These are phyloP conservation scores for Pythium scleroteichum DNA, from an alignment of 352 stramenopile species.

Conservation along the genomic window DNA sequence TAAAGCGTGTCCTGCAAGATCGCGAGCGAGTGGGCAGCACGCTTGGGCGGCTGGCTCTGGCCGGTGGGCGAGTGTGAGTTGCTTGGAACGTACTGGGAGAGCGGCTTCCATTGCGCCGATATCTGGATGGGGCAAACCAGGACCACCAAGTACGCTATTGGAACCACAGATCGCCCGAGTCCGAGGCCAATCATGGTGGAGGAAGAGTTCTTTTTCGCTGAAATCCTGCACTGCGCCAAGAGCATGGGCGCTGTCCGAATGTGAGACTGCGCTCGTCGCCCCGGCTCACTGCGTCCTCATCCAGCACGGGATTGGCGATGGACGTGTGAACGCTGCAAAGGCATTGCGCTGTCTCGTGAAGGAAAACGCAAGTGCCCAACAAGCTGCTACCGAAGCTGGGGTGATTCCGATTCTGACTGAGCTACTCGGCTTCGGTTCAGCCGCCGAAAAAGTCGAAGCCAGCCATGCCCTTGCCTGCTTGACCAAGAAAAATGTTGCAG, in stretches of 20 bases:
- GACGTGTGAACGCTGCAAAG: background rate
- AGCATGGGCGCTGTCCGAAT: no score
- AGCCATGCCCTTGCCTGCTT: background rate
- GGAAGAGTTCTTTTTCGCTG: no score
- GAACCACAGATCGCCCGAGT: no score
- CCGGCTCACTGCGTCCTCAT: no score
- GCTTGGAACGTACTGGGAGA: constrained; percentile 40
- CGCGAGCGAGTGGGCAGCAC: constrained; percentile 55
- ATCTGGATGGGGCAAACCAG: no score
- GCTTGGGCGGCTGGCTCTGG: constrained; percentile 34
- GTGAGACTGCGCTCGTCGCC: no score
- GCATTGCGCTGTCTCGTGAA: background rate
- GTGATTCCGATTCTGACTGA: background rate
- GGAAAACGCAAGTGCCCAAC: background rate
- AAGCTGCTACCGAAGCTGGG: background rate
- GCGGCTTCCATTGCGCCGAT: constrained; percentile 48
- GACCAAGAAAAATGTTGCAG: background rate
- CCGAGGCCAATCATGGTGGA: no score
- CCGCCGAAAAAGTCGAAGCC: background rate
- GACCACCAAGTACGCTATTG: no score
- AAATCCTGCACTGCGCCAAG: no score
- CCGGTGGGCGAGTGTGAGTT: background rate
- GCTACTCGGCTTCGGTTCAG: background rate
- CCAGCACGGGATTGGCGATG: background rate
- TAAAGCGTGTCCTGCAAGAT: constrained; percentile 54